A percentile compares a stretch with the other conserved stretches of the same genome.
These are phyloP conservation scores for Coemansia sp. DNA, from an alignment of 192 early-diverging fungal species.

Conservation along the genomic window DNA sequence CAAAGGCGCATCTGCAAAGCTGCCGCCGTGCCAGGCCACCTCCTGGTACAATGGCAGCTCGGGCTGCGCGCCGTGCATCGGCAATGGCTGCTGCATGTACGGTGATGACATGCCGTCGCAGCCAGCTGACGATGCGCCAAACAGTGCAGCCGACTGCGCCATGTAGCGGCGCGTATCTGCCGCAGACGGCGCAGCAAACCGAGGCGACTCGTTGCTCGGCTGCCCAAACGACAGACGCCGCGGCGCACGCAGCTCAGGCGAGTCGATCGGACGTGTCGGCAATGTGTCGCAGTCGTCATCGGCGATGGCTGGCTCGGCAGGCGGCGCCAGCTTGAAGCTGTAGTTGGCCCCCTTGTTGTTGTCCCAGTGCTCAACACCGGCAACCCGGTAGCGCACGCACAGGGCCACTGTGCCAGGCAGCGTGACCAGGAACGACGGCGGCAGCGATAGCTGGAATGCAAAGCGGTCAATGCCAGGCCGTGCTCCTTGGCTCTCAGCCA, in stretches of 20 bases:
- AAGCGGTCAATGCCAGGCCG: constrained; percentile 69
- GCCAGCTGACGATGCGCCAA: constrained; percentile 13
- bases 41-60: constrained; percentile 50
- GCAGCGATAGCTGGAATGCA: constrained; percentile 63
- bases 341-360: constrained; percentile 91
- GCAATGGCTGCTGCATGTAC: neutral
- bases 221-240: constrained; percentile 33
- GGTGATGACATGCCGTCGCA: neutral
- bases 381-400: constrained; percentile 69
- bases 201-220: neutral
- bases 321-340: constrained; percentile 54
- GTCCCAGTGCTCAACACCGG: constrained; percentile 83
- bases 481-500: constrained; percentile 43
- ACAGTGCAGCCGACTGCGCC: constrained; percentile 49
- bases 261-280: neutral
- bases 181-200: constrained; percentile 22
- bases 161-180: constrained; percentile 52
- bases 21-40: constrained; percentile 38
- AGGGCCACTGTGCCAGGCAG: constrained; percentile 58
- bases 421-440: constrained; percentile 24
- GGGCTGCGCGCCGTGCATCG: constrained; percentile 12
- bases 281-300: constrained; percentile 39
- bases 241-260: constrained; percentile 22
- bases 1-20: neutral
- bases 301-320: constrained; percentile 42